Base-by-base conservation (phyloP, 352 stramenopile species). In the Globisporangium megalacanthum region DNA sequence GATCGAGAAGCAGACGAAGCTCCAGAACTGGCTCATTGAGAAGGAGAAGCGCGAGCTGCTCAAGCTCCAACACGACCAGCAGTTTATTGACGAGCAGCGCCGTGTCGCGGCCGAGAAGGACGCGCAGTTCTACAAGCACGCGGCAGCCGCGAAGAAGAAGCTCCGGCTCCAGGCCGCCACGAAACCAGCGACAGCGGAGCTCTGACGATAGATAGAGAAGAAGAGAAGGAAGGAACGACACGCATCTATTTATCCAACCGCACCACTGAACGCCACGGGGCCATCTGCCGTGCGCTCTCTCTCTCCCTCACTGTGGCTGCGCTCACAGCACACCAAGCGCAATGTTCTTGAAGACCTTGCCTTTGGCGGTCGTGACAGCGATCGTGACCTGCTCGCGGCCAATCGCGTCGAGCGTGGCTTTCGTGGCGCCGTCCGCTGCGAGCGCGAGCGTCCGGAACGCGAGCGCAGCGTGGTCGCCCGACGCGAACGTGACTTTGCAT, bases 1-100 rank as follows among this genome's bases (percentile, higher is more conserved):
- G 15, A 94, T 96, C 56, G 85, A 92, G 58, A 95, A 95, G 70
- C 86, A 97, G 54, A 79, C 84, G 3, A 95, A 95, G 49, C 61
- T 97, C 29, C 86, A 96, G 50, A 89, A 83, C 36, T 97, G 88
- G 88, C 69, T 96, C 19, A 71, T 92, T 15, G 81, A 96, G 54
- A 97, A 97, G 54, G 89, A 96, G 58, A 75, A 80, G 33, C 77
- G 81, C 44, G 85, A 95, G 57, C 66, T 95, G 52, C 64, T 89
- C 35, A 87, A 89, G 58, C 71, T 95, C 22, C 75, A 94, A 33
- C 71, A 83, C 44, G 84, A 96, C 53, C 79, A 88, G 50, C 72
- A 89, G 25, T 83, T 78, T 35, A 65, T 88, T 37, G 79, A 94
- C n/a, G 81, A 91, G 45, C 85, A 94, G 53, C 71, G 78, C 10